Base-by-base conservation (phyloP, 1,284 basidiomycete species). In the Dichomitus squalens region DNA sequence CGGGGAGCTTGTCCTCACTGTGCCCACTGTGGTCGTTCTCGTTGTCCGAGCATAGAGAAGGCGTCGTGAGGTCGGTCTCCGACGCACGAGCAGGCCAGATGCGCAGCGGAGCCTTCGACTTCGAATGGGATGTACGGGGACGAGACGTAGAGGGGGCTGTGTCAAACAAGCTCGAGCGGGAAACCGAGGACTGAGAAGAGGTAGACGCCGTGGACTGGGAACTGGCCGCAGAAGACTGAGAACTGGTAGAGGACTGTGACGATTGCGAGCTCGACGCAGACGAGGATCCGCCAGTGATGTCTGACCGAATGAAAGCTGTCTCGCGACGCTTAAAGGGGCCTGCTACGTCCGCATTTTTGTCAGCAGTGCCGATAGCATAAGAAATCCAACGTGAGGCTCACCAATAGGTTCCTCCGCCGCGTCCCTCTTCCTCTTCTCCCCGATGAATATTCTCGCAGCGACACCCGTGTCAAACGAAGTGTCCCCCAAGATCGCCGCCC, bases 1-100 rank as follows among this genome's bases (percentile, higher is more conserved):
- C 43, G 11, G 60, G 55, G 23, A 76, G 73, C 50, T 75, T 78
- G 7, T 71, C 75, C 35, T 80, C 79, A 62, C 35, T 70, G 27
- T 61, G 65, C 34, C 80, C 79, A 60, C 35, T 70, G 31, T 60
- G 65, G 9, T 72, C 70, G 49, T 71, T 85, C 39, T 73, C 72
- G 55, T 73, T 85, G 66, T 90, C 87, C 2, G 87, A 90, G 63
- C 82, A 87, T 4, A 90, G 73, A 0, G 88, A 90, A 0, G 88
- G 88, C 0, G 88, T 89, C 2, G 71, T 72, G 38, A 71, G 49
- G 35, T 72, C 71, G 16, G 69, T 71, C 44, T 68, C 69, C 1
- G 61, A 64, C 9, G 67, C 61, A 0, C 63, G 50, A 7, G 70
- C 68, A 4, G 70, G 69, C 68, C 70, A 71, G 21, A 63, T 63